phyloP scores from a whole-genome alignment of 202 grass and related monocot species.

The Eragrostis tef region DNA sequence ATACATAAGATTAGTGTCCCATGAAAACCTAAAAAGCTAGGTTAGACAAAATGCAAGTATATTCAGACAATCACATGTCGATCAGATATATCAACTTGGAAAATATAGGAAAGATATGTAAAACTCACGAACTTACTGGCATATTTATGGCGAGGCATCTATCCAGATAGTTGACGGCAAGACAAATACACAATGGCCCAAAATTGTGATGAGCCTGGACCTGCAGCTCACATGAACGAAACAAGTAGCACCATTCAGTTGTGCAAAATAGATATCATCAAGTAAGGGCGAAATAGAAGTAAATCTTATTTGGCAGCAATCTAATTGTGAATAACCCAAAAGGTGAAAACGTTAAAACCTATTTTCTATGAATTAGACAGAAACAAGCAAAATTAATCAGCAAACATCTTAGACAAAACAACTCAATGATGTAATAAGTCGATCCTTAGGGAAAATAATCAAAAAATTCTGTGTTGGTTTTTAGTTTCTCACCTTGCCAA shows the following conservation, averaged over 20 bases:
- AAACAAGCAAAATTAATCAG: neutral
- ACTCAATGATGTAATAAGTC: neutral
- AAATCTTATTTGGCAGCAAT: slow-evolving; percentile 3
- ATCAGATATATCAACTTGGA: slow-evolving; percentile 8
- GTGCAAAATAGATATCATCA: slow-evolving; percentile 7
- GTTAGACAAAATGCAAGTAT: neutral
- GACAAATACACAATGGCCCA: slow-evolving; percentile 49
- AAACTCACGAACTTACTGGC: slow-evolving; percentile 37
- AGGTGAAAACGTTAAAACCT: neutral
- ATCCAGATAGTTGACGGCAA: slow-evolving; percentile 61
- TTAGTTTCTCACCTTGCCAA: slow-evolving; percentile 51
- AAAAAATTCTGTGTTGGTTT: too few relatives aligned
- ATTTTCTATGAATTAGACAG: slow-evolving; percentile 6
- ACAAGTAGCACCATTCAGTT: slow-evolving; percentile 32
- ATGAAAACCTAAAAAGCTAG: neutral
- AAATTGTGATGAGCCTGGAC: slow-evolving; percentile 46
- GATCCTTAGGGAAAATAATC: slow-evolving; percentile 38
- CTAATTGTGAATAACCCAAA: neutral
- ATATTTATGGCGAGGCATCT: slow-evolving; percentile 51
- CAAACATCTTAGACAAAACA: neutral
- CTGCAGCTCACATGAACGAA: slow-evolving; percentile 41
- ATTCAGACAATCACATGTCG: neutral
- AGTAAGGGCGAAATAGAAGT: slow-evolving; percentile 17
- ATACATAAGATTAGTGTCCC: neutral
- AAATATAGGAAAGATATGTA: neutral